Conservation (phyloP, 2,329 filamentous ascomycete genomes). For the Hymenoscyphus infarciens region DNA sequence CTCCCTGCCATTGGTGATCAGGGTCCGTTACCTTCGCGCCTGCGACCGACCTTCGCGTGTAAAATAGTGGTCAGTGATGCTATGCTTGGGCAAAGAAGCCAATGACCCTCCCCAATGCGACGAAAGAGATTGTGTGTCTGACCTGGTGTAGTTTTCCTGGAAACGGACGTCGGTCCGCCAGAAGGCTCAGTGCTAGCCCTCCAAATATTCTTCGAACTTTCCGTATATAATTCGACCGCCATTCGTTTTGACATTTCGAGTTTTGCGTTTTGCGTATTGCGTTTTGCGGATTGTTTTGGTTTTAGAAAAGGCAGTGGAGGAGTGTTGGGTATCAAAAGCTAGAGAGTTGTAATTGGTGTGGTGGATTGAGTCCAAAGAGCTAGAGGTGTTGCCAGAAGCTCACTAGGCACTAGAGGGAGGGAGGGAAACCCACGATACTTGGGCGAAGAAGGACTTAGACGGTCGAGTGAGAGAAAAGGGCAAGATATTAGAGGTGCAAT, state of each 20-base stretch:
- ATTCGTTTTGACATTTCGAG: conserved; percentile 7
- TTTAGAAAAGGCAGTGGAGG: neutral
- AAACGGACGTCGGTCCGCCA: conserved; percentile 14
- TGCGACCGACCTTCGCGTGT: conserved; percentile 27
- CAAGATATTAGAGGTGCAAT: neutral
- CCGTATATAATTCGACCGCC: conserved; percentile 11
- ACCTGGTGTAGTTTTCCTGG: conserved; percentile 26
- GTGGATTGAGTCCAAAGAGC: neutral
- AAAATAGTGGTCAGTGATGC: conserved; percentile 35
- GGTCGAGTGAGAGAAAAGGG: neutral
- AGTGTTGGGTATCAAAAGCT: neutral
- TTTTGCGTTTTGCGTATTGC: neutral
- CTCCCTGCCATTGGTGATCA: conserved; percentile 26
- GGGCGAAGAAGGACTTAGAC: neutral
- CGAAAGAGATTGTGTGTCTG: conserved; percentile 12
- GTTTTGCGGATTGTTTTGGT: neutral
- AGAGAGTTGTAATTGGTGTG: neutral
- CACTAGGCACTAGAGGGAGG: neutral
- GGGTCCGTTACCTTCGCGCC: conserved; percentile 24
- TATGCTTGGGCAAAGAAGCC: conserved; percentile 21
- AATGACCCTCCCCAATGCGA: conserved; percentile 10
- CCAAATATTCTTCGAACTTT: conserved; percentile 4
- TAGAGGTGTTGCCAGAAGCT: neutral
- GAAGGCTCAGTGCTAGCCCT: conserved; percentile 1
- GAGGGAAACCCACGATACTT: neutral